A percentile compares a stretch with the other conserved stretches of the same genome.
Conservation (phyloP, 1,284 basidiomycete genomes). For the Leccinum ponderosum region DNA sequence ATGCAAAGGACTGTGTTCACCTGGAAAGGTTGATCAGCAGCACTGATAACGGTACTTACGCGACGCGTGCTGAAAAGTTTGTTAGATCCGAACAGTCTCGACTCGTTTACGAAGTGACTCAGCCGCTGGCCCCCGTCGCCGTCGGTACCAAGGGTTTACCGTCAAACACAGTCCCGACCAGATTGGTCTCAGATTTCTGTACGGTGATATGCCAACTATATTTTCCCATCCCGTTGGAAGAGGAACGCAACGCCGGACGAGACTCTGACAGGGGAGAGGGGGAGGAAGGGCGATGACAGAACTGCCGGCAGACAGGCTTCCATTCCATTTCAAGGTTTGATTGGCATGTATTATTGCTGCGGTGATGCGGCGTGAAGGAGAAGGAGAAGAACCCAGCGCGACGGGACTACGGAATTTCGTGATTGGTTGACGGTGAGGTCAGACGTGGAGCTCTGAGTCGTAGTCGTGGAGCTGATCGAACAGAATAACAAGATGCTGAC, state of each 20-base stretch:
- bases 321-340: conserved; percentile 33
- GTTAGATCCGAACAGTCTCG: neutral
- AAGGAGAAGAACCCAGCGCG: neutral
- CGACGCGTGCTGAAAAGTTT: neutral
- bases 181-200: neutral
- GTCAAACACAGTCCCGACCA: neutral
- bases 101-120: neutral
- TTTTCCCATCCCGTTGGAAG: neutral
- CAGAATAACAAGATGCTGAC: neutral
- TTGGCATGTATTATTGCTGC: conserved; percentile 20
- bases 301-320: conserved; percentile 23
- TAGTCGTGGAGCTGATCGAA: conserved; percentile 16
- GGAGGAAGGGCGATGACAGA: conserved; percentile 6
- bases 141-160: neutral
- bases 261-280: neutral
- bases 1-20: neutral
- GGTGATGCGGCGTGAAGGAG: conserved; percentile 23
- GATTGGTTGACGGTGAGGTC: conserved; percentile 15
- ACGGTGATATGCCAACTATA: neutral
- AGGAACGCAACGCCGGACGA: neutral
- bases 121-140: neutral
- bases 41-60: conserved; percentile 15
- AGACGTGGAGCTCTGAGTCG: neutral
- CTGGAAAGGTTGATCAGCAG: conserved; percentile 3
- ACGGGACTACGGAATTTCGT: conserved; percentile 1